phyloP scores from a whole-genome alignment of 2,329 filamentous ascomycete genomes.

The Claviceps sorghi region DNA sequence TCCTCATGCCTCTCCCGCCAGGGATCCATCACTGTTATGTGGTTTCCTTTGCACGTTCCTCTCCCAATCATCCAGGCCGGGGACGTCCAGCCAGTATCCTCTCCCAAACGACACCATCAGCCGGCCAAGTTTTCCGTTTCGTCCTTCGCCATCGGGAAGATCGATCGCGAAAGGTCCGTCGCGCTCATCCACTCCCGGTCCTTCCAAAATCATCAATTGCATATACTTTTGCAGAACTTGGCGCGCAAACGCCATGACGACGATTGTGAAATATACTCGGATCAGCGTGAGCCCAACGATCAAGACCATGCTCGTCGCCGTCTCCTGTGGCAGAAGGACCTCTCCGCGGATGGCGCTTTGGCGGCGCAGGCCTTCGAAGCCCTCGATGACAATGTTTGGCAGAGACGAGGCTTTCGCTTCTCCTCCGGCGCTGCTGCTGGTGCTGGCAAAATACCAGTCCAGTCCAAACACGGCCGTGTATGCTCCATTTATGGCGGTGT shows the following conservation, averaged over 20 bases:
- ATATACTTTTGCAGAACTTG: conserved; percentile 56
- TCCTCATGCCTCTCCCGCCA: conserved; percentile 21
- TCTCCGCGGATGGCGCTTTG: conserved; percentile 21
- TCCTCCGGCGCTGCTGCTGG: conserved; percentile 33
- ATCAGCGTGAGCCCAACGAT: conserved; percentile 61
- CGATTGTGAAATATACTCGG: conserved; percentile 67
- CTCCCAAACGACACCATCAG: conserved; percentile 59
- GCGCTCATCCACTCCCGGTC: conserved; percentile 29
- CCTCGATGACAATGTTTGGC: conserved; percentile 16
- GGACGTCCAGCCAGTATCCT: conserved; percentile 67
- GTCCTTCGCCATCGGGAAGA: conserved; percentile 62
- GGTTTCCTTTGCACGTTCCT: conserved; percentile 44
- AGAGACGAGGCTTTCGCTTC: conserved; percentile 11
- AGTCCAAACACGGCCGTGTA: conserved; percentile 74
- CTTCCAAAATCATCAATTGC: conserved; percentile 33
- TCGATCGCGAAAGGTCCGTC: conserved; percentile 55
- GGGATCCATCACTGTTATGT: conserved; percentile 17
- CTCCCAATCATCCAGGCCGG: conserved; percentile 55
- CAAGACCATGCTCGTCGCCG: conserved; percentile 60
- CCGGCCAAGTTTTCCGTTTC: conserved; percentile 65
- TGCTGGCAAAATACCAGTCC: conserved; percentile 66
- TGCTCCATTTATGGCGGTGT: conserved; percentile 65
- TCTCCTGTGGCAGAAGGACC: conserved; percentile 37
- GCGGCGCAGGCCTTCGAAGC: conserved; percentile 19
- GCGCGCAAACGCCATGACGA: conserved; percentile 72